Evolutionary conservation across 768 basidiomycete genomes (phyloP).

Genomic region (Scleroderma citrinum): DNA sequence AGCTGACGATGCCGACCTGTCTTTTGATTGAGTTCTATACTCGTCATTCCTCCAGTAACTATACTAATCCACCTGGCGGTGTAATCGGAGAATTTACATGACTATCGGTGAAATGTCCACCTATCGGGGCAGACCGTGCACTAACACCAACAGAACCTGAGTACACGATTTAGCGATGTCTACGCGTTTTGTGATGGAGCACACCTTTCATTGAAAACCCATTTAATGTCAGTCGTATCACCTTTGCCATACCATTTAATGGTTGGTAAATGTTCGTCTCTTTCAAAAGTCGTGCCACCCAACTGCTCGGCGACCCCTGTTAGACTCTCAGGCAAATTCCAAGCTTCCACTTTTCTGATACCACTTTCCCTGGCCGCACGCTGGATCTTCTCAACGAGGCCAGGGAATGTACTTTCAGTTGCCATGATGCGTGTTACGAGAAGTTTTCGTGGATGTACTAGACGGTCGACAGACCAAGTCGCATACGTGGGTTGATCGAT

Average conservation of each 20-base stretch:
- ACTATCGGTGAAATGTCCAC: background rate
- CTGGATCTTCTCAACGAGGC: constrained; percentile 31
- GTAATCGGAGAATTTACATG: background rate
- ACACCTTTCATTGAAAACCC: constrained; percentile 48
- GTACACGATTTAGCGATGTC: too few relatives aligned
- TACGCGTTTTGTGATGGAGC: constrained; percentile 7
- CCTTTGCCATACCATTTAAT: constrained; percentile 48
- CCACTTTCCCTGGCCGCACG: constrained; percentile 30
- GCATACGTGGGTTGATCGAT: constrained; percentile 25
- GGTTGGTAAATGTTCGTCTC: constrained; percentile 37
- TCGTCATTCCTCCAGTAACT: background rate
- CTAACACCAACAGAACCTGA: constrained; percentile 40
- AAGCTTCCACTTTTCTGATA: constrained; percentile 39
- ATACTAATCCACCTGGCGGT: too few relatives aligned
- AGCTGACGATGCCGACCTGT: constrained; percentile 67
- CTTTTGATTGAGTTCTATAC: constrained; percentile 27
- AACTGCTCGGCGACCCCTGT: constrained; percentile 18
- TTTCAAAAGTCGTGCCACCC: constrained; percentile 27
- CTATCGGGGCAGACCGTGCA: background rate
- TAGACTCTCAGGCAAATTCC: constrained; percentile 38
- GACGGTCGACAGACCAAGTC: constrained; percentile 40
- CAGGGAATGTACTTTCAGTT: constrained; percentile 25
- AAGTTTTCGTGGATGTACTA: constrained; percentile 30
- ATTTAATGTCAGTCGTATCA: constrained; percentile 28
- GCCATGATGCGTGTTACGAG: constrained; percentile 40